Conservation (phyloP, 331 rosid species). For the Prunus yedoensis region DNA sequence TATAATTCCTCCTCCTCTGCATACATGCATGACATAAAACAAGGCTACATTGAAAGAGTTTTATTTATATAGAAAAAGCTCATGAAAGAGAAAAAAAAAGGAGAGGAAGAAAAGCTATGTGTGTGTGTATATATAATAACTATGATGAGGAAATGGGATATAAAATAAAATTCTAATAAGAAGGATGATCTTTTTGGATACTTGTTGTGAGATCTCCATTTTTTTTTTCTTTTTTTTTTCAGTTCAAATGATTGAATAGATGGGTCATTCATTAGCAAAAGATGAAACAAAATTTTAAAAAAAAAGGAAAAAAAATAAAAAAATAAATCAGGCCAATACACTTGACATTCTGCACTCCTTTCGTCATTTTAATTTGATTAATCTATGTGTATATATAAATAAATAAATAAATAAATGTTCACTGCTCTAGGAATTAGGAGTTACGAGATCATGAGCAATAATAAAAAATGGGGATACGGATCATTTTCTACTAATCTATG, state of each 20-base stretch:
- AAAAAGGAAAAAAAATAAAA: neutral
- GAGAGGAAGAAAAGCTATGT: no score
- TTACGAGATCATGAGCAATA: neutral
- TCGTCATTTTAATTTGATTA: neutral
- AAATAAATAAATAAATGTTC: neutral
- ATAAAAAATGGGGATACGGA: conserved; percentile 8
- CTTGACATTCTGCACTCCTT: neutral
- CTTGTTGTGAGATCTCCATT: no score
- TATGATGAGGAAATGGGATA: no score
- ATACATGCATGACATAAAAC: neutral
- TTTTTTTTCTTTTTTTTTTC: no score
- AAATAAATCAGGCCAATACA: neutral
- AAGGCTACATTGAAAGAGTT: neutral
- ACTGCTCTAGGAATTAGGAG: conserved; percentile 4
- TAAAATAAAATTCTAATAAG: no score
- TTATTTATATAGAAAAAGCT: no score
- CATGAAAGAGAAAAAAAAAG: no score
- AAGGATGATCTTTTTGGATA: no score
- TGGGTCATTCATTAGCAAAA: neutral
- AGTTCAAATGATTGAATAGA: no score
- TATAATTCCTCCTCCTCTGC: neutral
- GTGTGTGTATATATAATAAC: no score
- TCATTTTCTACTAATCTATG: neutral
- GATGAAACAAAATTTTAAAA: neutral
- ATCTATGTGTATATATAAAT: neutral